Evolutionary conservation across 2,329 filamentous ascomycete species (phyloP), one percentile per base, ranked within the genome.

Genomic region (Neodidymelliopsis sp.): DNA sequence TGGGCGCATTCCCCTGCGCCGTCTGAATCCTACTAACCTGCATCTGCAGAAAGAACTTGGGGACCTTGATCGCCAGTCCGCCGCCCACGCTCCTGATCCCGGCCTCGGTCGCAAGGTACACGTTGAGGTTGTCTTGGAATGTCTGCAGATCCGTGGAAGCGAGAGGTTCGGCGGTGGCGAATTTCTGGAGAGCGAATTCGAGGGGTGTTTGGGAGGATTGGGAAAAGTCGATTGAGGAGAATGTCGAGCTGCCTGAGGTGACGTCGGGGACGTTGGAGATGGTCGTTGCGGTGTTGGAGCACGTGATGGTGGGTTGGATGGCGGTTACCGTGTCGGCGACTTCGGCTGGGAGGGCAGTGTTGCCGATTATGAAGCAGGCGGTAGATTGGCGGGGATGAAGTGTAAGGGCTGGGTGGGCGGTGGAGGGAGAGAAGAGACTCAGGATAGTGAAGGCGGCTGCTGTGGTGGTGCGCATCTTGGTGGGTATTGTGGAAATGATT

Each of bases 21-120:
- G 81, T 83, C 69, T 82, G 75, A 56, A 85, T 84, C 16, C 83
- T 74, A 29, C 79, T 78, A 24, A 85, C 76, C 69, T 86, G 83
- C 66, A 84, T 81, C 50, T 78, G 72, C 30, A 85, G 65, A 66
- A 85, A 85, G 77, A 86, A 86, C 69, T 85, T 85, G 53, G 83
- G 83, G 4, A 81, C 80, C 69, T 85, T 85, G 70, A 85, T 80
- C 2, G 75, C 79, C 13, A 85, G 70, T 45, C 62, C 75, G 2
- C 82, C 83, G 8, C 76, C 79, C 6, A 78, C 77, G 16, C 78
- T 81, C 15, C 83, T 74, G 37, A 86, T 73, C 1, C 81, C 83
- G 1, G 80, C 82, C 67, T 85, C 83, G 4, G 83, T 85, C 0
- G 83, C 83, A 3, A 81, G 69, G 60, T 86, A 85, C 8, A 79